phyloP scores from a whole-genome alignment of 129 eudicot genomes.

The Lactuca saligna region DNA sequence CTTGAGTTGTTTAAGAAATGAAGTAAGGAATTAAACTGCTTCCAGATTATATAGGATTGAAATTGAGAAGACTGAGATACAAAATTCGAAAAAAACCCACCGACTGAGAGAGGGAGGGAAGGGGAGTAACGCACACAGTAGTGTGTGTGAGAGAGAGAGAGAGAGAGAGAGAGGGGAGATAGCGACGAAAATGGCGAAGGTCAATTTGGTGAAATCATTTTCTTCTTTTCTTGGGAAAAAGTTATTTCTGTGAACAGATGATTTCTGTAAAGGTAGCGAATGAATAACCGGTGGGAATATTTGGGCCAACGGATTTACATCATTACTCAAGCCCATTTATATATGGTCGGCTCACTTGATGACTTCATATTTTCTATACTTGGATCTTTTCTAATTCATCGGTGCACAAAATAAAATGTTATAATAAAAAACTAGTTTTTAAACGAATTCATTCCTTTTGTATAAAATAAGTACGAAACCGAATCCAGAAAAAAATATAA shows the following conservation, averaged over 20 bases:
- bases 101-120: slow-evolving; percentile 23
- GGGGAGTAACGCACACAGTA: slow-evolving; percentile 29
- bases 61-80: slow-evolving; percentile 4
- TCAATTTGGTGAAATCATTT: slow-evolving; percentile 4
- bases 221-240: slow-evolving; percentile 1
- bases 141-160: slow-evolving; percentile 23
- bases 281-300: not conserved
- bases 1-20: slow-evolving; percentile 13
- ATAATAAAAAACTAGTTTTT: no score
- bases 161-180: slow-evolving; percentile 7
- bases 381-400: no score
- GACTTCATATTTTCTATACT: no score
- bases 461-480: no score
- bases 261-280: slow-evolving; percentile 16
- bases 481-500: no score
- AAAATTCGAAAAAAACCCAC: slow-evolving; percentile 20
- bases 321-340: not conserved
- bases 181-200: slow-evolving; percentile 32
- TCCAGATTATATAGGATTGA: slow-evolving; percentile 13
- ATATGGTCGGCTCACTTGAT: not conserved
- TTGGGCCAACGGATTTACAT: not conserved
- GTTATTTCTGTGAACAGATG: slow-evolving; percentile 1
- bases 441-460: no score
- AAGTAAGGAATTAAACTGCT: slow-evolving; percentile 13
- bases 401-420: no score